Evolutionary conservation across 805 yeast genomes (phyloP), one percentile per base, ranked within the genome.

Genomic region (Metschnikowia chrysomelidarum): DNA sequence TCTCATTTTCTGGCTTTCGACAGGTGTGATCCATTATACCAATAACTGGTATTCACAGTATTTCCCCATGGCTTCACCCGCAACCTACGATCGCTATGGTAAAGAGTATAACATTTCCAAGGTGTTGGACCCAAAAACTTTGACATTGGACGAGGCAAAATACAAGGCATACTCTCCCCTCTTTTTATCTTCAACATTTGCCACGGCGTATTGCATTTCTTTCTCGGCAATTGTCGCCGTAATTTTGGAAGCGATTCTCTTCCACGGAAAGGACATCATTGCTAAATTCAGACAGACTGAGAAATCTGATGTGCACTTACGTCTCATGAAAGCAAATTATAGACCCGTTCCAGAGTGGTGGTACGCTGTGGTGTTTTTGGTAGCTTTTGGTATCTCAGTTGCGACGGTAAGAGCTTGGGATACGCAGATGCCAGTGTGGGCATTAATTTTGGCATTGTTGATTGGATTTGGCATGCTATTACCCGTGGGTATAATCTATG

Each of bases 331-430:
- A 23, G 39, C 34, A 20, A 44, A 44, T 28, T 51, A 45, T 29
- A 43, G 41, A 21, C 46, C 46, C 18, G 56, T 48, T 4, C 56
- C 56, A 8, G 40, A 32, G 26, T 51, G 55, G 55, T 51, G 56
- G 56, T 48, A 44, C 17, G 46, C 18, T 10, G 27, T 47, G 2
- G 34, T 40, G 18, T 29, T 43, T 20, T 23, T 32, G 13, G 11
- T 43, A 23, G 34, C 47, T 13, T 15, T 48, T n/a, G 51, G 39
- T 8, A 32, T 42, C 7, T 42, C 44, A 1, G 41, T 46, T 12
- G 51, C 45, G 19, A 45, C 51, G 5, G 39, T 46, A 13, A 38
- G 51, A 12, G 40, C 34, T 14, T 47, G 38, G 25, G 46, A 47
- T 7, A 43, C 49, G 18, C 45, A 49, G 16, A 42, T 43, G 36